These are phyloP conservation scores for Coemansia sp. DNA, from an alignment of 192 early-diverging fungal species.

Conservation along the genomic window DNA sequence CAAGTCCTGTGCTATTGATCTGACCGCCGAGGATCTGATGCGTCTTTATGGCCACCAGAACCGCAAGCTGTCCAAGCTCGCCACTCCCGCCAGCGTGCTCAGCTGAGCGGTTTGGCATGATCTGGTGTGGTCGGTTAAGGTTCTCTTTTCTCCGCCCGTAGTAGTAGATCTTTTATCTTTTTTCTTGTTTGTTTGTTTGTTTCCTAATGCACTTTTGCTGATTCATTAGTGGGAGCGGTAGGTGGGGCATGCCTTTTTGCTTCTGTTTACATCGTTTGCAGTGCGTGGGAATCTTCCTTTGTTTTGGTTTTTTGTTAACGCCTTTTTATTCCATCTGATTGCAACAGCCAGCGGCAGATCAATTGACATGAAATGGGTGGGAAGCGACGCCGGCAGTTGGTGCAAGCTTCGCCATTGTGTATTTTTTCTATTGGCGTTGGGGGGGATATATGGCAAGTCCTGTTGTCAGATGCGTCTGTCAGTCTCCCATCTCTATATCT, in stretches of 20 bases:
- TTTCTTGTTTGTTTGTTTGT: not conserved
- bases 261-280: no score
- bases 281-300: not conserved
- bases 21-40: constrained; percentile 54
- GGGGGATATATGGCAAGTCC: no score
- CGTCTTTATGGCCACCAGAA: constrained; percentile 45
- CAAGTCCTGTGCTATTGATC: constrained; percentile 53
- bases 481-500: no score
- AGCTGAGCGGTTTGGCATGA: not conserved
- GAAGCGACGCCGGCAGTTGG: no score
- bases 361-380: no score
- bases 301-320: not conserved
- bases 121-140: not conserved
- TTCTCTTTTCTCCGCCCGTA: constrained; percentile 4
- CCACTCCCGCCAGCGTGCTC: not conserved
- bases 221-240: no score
- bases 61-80: constrained; percentile 47
- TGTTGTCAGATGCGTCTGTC: no score
- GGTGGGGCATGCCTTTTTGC: no score
- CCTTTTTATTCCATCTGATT: not conserved
- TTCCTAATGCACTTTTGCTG: not conserved
- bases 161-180: no score
- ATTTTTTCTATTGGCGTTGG: no score
- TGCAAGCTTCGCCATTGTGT: no score
- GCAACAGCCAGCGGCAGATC: not conserved